A percentile compares a stretch with the other conserved stretches of the same genome.
Evolutionary conservation across 352 stramenopile genomes (phyloP).

Genomic region (Hyaloperonospora arabidopsidis): DNA sequence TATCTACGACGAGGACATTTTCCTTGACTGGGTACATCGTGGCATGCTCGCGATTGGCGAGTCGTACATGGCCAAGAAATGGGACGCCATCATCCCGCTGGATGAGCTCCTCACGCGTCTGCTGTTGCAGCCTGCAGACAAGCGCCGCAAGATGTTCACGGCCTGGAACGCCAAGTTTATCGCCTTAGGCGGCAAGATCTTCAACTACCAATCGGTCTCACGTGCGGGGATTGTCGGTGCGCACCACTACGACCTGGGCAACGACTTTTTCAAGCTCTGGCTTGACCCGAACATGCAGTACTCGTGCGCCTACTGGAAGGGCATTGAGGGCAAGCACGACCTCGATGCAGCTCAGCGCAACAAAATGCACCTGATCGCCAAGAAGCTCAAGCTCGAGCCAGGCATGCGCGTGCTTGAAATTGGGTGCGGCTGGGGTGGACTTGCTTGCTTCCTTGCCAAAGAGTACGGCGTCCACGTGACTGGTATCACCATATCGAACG

Average conservation of each 20-base stretch:
- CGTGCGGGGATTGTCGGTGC: slow-evolving; percentile 73
- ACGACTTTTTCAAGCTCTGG: slow-evolving; percentile 87
- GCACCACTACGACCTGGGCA: slow-evolving; percentile 84
- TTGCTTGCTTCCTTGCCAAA: slow-evolving; percentile 83
- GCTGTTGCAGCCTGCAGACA: slow-evolving; percentile 54
- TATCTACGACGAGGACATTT: slow-evolving; percentile 78
- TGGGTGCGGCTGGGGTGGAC: slow-evolving; percentile 83
- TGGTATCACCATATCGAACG: slow-evolving; percentile 86
- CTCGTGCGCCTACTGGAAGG: slow-evolving; percentile 83
- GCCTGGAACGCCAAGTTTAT: slow-evolving; percentile 82
- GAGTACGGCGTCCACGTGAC: slow-evolving; percentile 82
- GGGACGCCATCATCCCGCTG: slow-evolving; percentile 73
- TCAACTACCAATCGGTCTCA: slow-evolving; percentile 85
- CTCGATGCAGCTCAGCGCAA: slow-evolving; percentile 78
- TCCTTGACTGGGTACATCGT: slow-evolving; percentile 78
- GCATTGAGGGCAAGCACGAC: slow-evolving; percentile 54
- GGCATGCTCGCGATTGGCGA: slow-evolving; percentile 82
- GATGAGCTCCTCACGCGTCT: slow-evolving; percentile 71
- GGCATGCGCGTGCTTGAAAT: slow-evolving; percentile 86
- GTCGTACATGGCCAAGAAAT: slow-evolving; percentile 87
- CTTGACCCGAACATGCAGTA: slow-evolving; percentile 85
- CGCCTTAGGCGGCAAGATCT: slow-evolving; percentile 61
- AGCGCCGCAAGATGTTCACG: slow-evolving; percentile 83
- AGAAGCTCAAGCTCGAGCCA: slow-evolving; percentile 79
- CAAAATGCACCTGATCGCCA: slow-evolving; percentile 84